Evolutionary conservation across 345 rosid species (phyloP).

Genomic region (Brassica carinata): DNA sequence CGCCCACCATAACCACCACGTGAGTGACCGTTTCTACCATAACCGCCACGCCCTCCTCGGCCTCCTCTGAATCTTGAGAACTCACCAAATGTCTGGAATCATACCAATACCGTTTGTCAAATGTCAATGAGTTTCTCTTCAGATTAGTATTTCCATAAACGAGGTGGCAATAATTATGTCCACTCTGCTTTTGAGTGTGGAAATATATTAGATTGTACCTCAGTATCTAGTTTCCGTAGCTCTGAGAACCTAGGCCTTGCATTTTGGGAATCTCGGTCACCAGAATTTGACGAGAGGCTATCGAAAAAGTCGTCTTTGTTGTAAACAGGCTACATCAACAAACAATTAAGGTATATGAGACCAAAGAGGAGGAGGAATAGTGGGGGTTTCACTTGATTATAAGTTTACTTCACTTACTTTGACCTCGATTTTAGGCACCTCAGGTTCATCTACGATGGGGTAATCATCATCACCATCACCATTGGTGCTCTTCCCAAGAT

Average conservation of each 20-base stretch:
- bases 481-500: slow-evolving; percentile 76
- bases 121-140: neutral
- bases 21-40: slow-evolving; percentile 43
- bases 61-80: slow-evolving; percentile 54
- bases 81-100: slow-evolving; percentile 70
- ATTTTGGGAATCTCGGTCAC: slow-evolving; percentile 52
- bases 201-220: slow-evolving; percentile 49
- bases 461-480: slow-evolving; percentile 59
- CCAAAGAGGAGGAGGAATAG: neutral
- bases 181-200: neutral
- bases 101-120: slow-evolving; percentile 8
- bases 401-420: slow-evolving; percentile 46
- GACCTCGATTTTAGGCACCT: slow-evolving; percentile 48
- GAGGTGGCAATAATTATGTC: neutral
- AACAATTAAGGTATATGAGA: slow-evolving; percentile 1
- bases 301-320: slow-evolving; percentile 95
- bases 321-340: slow-evolving; percentile 64
- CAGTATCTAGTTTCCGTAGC: slow-evolving; percentile 84
- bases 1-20: slow-evolving; percentile 49
- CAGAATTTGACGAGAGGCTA: slow-evolving; percentile 64
- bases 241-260: slow-evolving; percentile 83
- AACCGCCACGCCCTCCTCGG: slow-evolving; percentile 37
- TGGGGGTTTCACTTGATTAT: neutral
- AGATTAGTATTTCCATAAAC: neutral
- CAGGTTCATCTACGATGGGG: slow-evolving; percentile 53